Percentiles rank a stretch among this genome's conserved stretches.
Evolutionary conservation across 208 protist species (phyloP).

Genomic region (Entamoeba invadens): DNA sequence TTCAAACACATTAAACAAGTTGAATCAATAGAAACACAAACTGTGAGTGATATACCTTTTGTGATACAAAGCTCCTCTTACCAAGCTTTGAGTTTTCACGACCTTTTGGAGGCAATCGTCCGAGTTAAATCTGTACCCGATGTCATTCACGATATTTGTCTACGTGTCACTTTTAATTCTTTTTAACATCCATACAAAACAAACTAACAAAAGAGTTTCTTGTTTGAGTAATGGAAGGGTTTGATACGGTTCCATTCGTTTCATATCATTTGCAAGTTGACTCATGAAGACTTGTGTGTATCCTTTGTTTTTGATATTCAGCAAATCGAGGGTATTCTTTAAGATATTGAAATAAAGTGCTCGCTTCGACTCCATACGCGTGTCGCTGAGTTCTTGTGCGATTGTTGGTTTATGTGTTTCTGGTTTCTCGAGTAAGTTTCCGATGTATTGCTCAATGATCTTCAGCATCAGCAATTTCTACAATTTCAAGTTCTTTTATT

Average conservation of each 20-base stretch:
- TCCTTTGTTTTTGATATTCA: not conserved
- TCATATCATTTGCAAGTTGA: not conserved
- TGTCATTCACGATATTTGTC: not conserved
- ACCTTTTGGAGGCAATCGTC: not conserved
- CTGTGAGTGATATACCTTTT: not conserved
- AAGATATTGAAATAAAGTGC: not conserved
- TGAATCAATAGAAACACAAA: too few relatives aligned
- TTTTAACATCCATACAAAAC: not conserved
- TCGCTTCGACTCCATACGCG: not conserved
- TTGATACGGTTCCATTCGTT: not conserved
- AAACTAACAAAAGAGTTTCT: not conserved
- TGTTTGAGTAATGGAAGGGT: not conserved
- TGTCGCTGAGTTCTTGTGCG: not conserved
- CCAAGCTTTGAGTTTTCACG: not conserved
- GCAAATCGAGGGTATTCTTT: not conserved
- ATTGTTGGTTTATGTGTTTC: not conserved
- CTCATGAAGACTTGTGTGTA: not conserved
- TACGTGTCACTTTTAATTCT: not conserved
- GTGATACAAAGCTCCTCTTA: not conserved
- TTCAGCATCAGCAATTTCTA: not conserved
- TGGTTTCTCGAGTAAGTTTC: not conserved
- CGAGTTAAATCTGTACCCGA: not conserved
- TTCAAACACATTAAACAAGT: too few relatives aligned
- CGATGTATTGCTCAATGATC: not conserved
- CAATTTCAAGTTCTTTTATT: too few relatives aligned